Percentiles rank a stretch among this genome's conserved stretches.
Evolutionary conservation across 2,329 filamentous ascomycete genomes (phyloP).

Genomic region (Pseudocercospora cruenta): DNA sequence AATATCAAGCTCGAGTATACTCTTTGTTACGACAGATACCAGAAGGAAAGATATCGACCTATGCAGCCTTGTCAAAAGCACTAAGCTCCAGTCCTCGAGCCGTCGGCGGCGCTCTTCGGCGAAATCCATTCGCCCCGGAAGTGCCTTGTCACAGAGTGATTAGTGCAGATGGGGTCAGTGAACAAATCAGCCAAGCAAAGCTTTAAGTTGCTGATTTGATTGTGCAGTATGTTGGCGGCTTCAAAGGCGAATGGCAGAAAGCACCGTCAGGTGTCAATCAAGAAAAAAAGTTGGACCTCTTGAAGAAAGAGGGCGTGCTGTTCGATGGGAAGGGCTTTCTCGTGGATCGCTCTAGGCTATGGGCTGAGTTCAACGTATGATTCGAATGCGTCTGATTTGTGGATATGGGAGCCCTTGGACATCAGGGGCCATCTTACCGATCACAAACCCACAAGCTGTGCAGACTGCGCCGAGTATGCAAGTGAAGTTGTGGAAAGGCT

Average conservation of each 20-base stretch:
- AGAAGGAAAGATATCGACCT: constrained; percentile 70
- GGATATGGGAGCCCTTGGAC: neutral
- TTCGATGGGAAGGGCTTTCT: constrained; percentile 65
- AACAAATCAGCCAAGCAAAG: constrained; percentile 22
- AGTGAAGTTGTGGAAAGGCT: neutral
- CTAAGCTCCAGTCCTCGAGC: constrained; percentile 74
- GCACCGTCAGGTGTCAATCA: constrained; percentile 65
- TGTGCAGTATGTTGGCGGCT: constrained; percentile 61
- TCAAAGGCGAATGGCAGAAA: constrained; percentile 68
- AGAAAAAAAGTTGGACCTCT: constrained; percentile 64
- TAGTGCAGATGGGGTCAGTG: constrained; percentile 66
- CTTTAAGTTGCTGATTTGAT: constrained; percentile 28
- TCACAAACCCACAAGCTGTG: neutral
- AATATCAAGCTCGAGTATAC: constrained; percentile 59
- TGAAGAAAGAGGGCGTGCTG: constrained; percentile 66
- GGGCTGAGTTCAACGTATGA: constrained; percentile 46
- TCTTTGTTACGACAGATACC: constrained; percentile 76
- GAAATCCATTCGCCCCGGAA: constrained; percentile 79
- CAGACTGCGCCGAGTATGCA: neutral
- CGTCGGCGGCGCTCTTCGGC: constrained; percentile 74
- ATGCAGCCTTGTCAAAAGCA: constrained; percentile 70
- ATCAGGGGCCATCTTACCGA: neutral
- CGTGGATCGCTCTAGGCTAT: constrained; percentile 51
- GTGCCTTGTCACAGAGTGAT: constrained; percentile 81
- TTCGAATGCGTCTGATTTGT: neutral